Base-by-base conservation (phyloP, 129 eudicot species). In the Helichrysum umbraculigerum region DNA sequence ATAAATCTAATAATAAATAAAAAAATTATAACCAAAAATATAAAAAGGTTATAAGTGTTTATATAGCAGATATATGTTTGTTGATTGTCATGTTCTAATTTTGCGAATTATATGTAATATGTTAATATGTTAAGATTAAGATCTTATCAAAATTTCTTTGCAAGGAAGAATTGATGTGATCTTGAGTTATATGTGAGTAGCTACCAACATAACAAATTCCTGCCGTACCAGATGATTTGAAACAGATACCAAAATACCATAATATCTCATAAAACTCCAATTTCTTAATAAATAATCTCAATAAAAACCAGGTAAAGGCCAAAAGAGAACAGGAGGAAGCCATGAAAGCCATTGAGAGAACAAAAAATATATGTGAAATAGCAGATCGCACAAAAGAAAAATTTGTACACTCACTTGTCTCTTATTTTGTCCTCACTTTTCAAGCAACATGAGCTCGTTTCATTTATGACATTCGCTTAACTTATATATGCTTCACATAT, bases 351-450 rank as follows among this genome's bases (percentile, higher is more conserved):
- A 16, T 10, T 11, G 34, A 6, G 33, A 54, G 51, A 17, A 25
- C 28, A 30, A 41, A 51, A 51, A 28, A 51, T n/a, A 67, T 37
- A 68, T 39, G 57, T 39, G 57, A 68, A 52, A 30, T 30, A n/a
- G 75, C 64, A 33, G 75, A 71, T 52, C 64, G 5, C 42, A 28
- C 6, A 8, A 52, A 44, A 16, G 64, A 51, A 51, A 51, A 56
- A n/a, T n/a, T n/a, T 47, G 75, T 42, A 71, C 47, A 9, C 47
- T 41, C 47, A 5, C 73, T 57, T 21, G 37, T 22, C 44, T 32
- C 42, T n/a, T 29, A 64, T 52, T 63, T 51, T 30, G 63, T 56
- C 47, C 63, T 52, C 33, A 32, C 44, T 71, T 67, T 68, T 56
- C 47, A 29, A 29, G 22, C 41, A 50, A 29, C 19, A 6, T 15